Evolutionary conservation across 352 stramenopile species (phyloP), one percentile per base, ranked within the genome.

Genomic region (Globisporangium recalcitrans): DNA sequence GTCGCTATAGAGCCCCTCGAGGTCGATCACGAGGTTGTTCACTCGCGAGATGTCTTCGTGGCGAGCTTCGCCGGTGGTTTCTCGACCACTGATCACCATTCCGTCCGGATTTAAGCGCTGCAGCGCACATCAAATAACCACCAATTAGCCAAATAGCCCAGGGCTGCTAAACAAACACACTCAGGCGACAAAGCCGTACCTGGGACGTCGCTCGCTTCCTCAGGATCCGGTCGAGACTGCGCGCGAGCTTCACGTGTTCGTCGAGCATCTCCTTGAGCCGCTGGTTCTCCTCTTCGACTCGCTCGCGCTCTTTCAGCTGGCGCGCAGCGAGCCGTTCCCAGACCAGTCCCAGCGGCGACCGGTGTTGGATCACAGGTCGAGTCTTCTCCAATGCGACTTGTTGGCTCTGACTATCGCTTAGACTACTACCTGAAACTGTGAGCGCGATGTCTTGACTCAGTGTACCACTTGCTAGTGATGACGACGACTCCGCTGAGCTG

Each of bases 211-310:
- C 51, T 10, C 52, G 60, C 27, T 65, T 60, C 14, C 52, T 29
- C 29, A 65, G 42, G 19, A 65, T 65, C n/a, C 60, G 60, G 36
- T 65, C 51, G 27, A 65, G 38, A 13, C 51, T 65, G 26, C 52
- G 49, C 24, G 60, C 60, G 51, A 65, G 60, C n/a, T 65, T 59
- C n/a, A 65, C 60, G 52, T 65, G 60, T 16, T 65, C 60, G 42
- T 60, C 60, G 3, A 65, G 38, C 60, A 60, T 65, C 10, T 60
- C 40, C 47, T 65, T 65, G 13, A 65, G 42, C 9, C 53, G 44
- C n/a, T 65, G 52, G 42, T 65, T 65, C 22, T 65, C 51, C 16
- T 60, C 38, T 31, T 65, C 60, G 0, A 32, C 60, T 4, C 60
- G 60, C 29, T 65, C 38, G 49, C 60, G 49, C 38, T 65, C 60